Base-by-base conservation (phyloP, 2,329 filamentous ascomycete species). In the Neospermospora avenae region DNA sequence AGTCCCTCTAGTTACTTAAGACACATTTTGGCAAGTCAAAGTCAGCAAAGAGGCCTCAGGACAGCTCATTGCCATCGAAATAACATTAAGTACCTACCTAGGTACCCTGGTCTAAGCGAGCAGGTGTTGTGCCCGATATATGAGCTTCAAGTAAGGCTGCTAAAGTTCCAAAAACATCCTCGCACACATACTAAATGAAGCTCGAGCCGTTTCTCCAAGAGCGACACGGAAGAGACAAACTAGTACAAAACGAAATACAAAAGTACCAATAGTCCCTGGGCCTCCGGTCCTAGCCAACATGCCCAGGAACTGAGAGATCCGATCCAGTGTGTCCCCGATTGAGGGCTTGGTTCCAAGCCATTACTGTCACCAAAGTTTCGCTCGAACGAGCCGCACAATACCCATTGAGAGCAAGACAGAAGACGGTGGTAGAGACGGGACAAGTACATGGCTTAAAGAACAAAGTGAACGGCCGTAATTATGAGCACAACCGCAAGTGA, bases 81-180 rank as follows among this genome's bases (percentile, higher is more conserved):
- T 22, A 37, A 35, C 48, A 58, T 58, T 63, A 10, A 31, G 11
- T 5, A n/a, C n/a, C n/a, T n/a, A n/a, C n/a, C n/a, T n/a, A n/a
- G n/a, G n/a, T n/a, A 53, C 13, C 35, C 58, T 61, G 58, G 45
- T 37, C 55, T 56, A 42, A 57, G 20, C 39, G 42, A 55, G 53
- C 45, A 60, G 37, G 39, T 53, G 34, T 53, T 54, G 45, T 37
- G 52, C 51, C 55, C 49, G 46, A 51, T 53, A 60, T 34, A 61
- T 60, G 45, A 55, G 56, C 54, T 52, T 28, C 51, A 58, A 60
- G 24, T 54, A 63, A 55, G 60, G 52, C 58, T 62, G 52, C 41
- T 57, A 62, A 57, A 65, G 55, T 63, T 61, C 58, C 63, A 65
- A 64, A 64, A 62, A 59, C 57, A 61, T 65, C 58, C 51, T 59